phyloP scores from a whole-genome alignment of 1,284 basidiomycete species.

The Sphaerobolus stellatus region DNA sequence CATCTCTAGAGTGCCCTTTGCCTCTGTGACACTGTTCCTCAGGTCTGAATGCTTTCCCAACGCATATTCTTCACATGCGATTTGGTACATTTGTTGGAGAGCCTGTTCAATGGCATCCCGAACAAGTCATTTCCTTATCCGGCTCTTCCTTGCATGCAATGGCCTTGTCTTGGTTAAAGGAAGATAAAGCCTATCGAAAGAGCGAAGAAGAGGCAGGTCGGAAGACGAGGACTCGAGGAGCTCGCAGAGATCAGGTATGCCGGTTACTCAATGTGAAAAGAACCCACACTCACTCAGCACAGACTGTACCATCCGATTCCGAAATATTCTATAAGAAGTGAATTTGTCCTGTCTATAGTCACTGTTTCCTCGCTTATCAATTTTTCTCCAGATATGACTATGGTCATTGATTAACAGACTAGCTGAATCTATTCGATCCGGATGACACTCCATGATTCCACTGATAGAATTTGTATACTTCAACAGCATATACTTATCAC shows the following conservation, averaged over 20 bases:
- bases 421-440: constrained; percentile 4
- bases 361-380: neutral
- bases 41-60: constrained; percentile 74
- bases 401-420: constrained; percentile 38
- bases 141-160: constrained; percentile 62
- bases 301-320: constrained; percentile 69
- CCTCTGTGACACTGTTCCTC: neutral
- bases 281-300: constrained; percentile 14
- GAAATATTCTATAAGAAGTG: constrained; percentile 90
- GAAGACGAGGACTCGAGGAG: constrained; percentile 62
- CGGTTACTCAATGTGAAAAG: neutral
- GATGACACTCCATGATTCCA: too few species aligned
- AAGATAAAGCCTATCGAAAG: constrained; percentile 70
- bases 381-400: constrained; percentile 71
- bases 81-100: constrained; percentile 70
- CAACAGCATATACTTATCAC: neutral
- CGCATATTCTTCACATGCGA: constrained; percentile 87
- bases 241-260: constrained; percentile 60
- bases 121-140: constrained; percentile 16
- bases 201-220: constrained; percentile 55
- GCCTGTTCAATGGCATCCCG: constrained; percentile 60
- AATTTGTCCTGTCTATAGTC: constrained; percentile 23
- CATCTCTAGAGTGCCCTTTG: neutral
- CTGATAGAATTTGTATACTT: neutral
- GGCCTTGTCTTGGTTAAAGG: constrained; percentile 82